phyloP scores from a whole-genome alignment of 345 rosid genomes.

The Aquilaria malaccensis region DNA sequence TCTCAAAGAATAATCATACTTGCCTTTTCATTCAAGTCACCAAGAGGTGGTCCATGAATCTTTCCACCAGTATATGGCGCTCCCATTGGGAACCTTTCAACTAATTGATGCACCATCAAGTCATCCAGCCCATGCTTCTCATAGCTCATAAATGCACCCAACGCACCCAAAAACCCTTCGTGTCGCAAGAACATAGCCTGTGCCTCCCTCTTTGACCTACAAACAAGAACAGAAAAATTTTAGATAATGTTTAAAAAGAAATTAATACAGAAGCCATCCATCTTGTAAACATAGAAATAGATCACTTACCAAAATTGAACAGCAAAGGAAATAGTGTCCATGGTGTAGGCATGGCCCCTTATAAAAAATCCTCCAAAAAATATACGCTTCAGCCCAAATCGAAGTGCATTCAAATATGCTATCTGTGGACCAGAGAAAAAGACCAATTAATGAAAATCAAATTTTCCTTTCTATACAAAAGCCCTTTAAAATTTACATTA shows the following conservation, averaged over 20 bases:
- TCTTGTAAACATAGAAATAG: slow-evolving; percentile 6
- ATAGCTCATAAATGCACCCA: slow-evolving; percentile 99
- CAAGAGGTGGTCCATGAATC: slow-evolving; percentile 96
- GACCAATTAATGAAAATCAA: too few species aligned
- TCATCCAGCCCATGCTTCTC: slow-evolving; percentile 98
- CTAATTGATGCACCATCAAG: slow-evolving; percentile 95
- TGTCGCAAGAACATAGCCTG: slow-evolving; percentile 98
- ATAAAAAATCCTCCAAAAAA: slow-evolving; percentile 98
- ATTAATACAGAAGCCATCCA: background rate
- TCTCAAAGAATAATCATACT: slow-evolving; percentile 18
- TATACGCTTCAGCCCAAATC: slow-evolving; percentile 88
- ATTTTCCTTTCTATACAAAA: too few species aligned
- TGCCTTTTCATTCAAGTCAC: slow-evolving; percentile 96
- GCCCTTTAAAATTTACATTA: too few species aligned
- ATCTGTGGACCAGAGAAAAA: slow-evolving; percentile 40
- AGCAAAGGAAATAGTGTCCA: slow-evolving; percentile 99
- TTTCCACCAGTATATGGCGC: slow-evolving; percentile 98
- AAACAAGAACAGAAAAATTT: slow-evolving; percentile 12
- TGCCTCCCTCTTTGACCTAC: slow-evolving; percentile 89
- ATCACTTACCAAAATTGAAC: slow-evolving; percentile 81
- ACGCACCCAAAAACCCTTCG: slow-evolving; percentile 96
- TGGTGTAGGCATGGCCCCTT: slow-evolving; percentile 98
- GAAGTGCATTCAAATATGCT: slow-evolving; percentile 87
- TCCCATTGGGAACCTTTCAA: slow-evolving; percentile 99
- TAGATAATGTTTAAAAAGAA: background rate